A percentile compares a stretch with the other conserved stretches of the same genome.
phyloP scores from a whole-genome alignment of 768 basidiomycete species.

The Gymnopilus dilepis region DNA sequence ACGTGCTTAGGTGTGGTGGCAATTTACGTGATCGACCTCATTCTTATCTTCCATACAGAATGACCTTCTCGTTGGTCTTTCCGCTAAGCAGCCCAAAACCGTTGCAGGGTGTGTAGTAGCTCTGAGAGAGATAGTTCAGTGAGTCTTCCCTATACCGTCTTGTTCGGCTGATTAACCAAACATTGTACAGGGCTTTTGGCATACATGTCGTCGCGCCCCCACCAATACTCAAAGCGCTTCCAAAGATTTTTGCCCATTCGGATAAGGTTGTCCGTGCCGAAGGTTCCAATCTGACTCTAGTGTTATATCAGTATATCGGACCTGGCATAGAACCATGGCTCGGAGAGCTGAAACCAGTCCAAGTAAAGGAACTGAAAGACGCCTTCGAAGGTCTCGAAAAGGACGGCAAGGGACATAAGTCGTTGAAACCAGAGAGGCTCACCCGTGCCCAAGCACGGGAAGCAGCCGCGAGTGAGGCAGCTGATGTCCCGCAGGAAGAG shows the following conservation, averaged over 20 bases:
- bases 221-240: conserved; percentile 82
- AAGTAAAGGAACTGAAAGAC: conserved; percentile 94
- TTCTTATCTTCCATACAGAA: conserved; percentile 47
- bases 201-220: conserved; percentile 72
- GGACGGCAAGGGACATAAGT: conserved; percentile 85
- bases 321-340: conserved; percentile 83
- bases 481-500: conserved; percentile 45
- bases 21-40: conserved; percentile 30
- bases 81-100: conserved; percentile 93
- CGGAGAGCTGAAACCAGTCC: conserved; percentile 92
- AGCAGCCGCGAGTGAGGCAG: conserved; percentile 50
- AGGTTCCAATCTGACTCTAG: conserved; percentile 76
- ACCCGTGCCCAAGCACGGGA: conserved; percentile 83
- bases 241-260: conserved; percentile 93
- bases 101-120: conserved; percentile 81
- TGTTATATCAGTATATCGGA: conserved; percentile 88
- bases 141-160: conserved; percentile 31
- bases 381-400: conserved; percentile 84
- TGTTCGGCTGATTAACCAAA: conserved; percentile 10
- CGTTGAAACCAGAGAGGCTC: conserved; percentile 75
- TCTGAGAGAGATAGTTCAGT: conserved; percentile 88
- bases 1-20: conserved; percentile 45
- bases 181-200: conserved; percentile 72
- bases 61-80: conserved; percentile 83
- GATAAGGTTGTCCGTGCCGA: conserved; percentile 97